Percentiles rank a stretch among this genome's conserved stretches.
Evolutionary conservation across 345 rosid species (phyloP).

Genomic region (Viola odorata): DNA sequence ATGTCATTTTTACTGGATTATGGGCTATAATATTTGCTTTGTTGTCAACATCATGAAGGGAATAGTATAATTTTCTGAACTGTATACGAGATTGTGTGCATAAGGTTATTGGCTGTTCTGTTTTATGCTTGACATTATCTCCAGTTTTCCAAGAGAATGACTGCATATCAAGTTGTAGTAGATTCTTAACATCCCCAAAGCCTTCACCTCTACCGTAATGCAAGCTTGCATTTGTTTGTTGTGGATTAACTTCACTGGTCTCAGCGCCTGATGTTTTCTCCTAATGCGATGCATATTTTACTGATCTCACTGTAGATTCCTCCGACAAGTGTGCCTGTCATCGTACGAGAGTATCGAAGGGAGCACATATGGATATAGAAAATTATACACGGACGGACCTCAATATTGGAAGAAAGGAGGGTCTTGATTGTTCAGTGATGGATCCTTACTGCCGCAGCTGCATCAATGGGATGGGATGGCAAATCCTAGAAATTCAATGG

Average conservation of each 20-base stretch:
- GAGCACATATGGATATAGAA: conserved; percentile 58
- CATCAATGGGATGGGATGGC: background rate
- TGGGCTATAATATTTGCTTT: no score
- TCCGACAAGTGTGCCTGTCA: conserved; percentile 93
- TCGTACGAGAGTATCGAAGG: conserved; percentile 75
- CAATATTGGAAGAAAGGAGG: background rate
- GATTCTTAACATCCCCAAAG: no score
- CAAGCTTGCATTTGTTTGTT: background rate
- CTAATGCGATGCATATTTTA: background rate
- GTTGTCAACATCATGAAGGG: no score
- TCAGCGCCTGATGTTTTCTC: background rate
- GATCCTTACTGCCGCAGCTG: background rate
- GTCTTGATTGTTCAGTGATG: background rate
- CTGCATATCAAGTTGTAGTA: no score
- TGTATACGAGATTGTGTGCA: no score
- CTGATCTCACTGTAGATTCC: conserved; percentile 47
- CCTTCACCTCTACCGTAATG: background rate
- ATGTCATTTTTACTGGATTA: no score
- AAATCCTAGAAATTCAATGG: background rate
- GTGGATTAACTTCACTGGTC: background rate
- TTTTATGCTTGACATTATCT: no score
- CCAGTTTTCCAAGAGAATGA: no score
- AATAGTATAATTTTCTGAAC: no score
- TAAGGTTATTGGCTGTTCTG: no score
- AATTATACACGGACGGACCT: no score